These are phyloP conservation scores for Abortiporus biennis DNA, from an alignment of 1,284 basidiomycete species.

Conservation along the genomic window DNA sequence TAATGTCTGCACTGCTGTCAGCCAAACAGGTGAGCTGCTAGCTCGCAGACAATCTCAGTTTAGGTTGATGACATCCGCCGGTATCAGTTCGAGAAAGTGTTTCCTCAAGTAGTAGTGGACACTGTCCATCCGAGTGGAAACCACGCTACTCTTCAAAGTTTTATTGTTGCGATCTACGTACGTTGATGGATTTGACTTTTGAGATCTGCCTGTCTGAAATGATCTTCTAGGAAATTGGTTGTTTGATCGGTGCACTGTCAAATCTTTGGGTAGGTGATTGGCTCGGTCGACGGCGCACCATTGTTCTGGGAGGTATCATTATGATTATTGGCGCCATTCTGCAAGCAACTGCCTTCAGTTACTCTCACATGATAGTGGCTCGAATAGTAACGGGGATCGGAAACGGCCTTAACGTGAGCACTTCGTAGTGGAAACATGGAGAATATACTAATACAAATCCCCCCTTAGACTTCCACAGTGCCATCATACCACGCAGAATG, in stretches of 20 bases:
- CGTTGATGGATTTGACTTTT: conserved; percentile 12
- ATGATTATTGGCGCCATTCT: conserved; percentile 64
- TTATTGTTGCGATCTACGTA: conserved; percentile 50
- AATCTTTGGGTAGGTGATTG: conserved; percentile 51
- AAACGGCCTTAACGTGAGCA: conserved; percentile 58
- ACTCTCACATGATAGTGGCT: conserved; percentile 54
- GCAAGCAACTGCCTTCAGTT: conserved; percentile 46
- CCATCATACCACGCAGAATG: conserved; percentile 64
- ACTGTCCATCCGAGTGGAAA: conserved; percentile 27
- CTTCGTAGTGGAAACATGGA: not conserved
- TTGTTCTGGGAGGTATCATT: conserved; percentile 43
- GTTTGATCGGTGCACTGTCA: conserved; percentile 43
- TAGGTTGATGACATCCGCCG: conserved; percentile 1
- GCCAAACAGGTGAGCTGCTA: conserved; percentile 33
- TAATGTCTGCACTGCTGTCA: conserved; percentile 55
- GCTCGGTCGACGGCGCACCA: conserved; percentile 46
- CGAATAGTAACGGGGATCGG: conserved; percentile 61
- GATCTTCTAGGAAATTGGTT: conserved; percentile 42
- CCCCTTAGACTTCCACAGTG: conserved; percentile 53
- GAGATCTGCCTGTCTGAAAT: conserved; percentile 2
- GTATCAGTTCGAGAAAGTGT: conserved; percentile 41
- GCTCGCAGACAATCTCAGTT: not conserved
- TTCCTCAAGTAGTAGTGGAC: conserved; percentile 38
- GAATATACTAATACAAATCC: not conserved
- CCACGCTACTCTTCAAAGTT: conserved; percentile 48